phyloP scores from a whole-genome alignment of 441 rosid genomes.

The Gossypium lobatum region DNA sequence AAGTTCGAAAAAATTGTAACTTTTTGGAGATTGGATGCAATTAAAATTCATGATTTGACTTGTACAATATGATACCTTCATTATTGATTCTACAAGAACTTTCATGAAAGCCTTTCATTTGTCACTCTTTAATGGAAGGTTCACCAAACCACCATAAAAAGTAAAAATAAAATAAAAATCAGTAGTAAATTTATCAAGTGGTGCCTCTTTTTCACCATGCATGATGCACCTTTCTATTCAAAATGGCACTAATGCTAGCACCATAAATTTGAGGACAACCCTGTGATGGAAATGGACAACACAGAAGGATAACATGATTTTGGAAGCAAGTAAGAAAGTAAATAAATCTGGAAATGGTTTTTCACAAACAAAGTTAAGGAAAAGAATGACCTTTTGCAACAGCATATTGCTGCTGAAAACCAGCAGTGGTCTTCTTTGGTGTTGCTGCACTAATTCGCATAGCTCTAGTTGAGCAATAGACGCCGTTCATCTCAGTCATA shows the following conservation, averaged over 20 bases:
- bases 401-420: conserved; percentile 59
- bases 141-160: background rate
- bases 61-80: background rate
- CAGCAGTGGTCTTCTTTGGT: conserved; percentile 66
- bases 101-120: background rate
- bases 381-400: conserved; percentile 41
- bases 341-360: background rate
- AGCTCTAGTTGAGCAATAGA: conserved; percentile 82
- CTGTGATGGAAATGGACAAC: background rate
- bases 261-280: background rate
- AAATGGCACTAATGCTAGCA: background rate
- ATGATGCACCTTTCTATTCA: background rate
- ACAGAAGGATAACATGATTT: background rate
- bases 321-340: conserved; percentile 4
- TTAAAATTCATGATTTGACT: too few relatives aligned
- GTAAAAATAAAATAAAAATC: background rate
- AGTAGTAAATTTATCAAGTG: background rate
- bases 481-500: conserved; percentile 92
- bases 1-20: background rate
- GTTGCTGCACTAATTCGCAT: conserved; percentile 96
- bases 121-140: background rate
- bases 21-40: background rate
- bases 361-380: background rate
- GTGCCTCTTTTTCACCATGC: background rate
- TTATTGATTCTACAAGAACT: background rate